A percentile compares a stretch with the other conserved stretches of the same genome.
Evolutionary conservation across 2,329 filamentous ascomycete species (phyloP).

Genomic region (Phoma sp.): DNA sequence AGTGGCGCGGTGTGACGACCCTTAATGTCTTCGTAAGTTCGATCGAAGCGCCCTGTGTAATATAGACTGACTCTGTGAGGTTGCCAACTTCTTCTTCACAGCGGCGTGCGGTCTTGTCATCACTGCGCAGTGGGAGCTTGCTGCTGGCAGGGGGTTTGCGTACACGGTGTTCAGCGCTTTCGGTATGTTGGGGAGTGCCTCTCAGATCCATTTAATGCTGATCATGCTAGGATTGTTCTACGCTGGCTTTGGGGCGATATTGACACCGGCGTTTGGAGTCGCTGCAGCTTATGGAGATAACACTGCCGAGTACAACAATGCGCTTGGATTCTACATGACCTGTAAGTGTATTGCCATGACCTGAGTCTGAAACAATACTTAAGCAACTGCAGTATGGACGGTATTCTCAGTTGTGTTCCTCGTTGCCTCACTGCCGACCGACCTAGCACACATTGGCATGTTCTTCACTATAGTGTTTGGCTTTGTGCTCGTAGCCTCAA

Average conservation of each 20-base stretch:
- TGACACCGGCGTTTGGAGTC: slow-evolving; percentile 57
- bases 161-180: slow-evolving; percentile 64
- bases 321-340: slow-evolving; percentile 58
- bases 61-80: background rate
- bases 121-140: slow-evolving; percentile 63
- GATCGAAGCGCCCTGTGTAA: too few relatives aligned
- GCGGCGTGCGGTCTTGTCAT: slow-evolving; percentile 60
- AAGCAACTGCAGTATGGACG: slow-evolving; percentile 51
- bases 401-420: slow-evolving; percentile 56
- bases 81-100: slow-evolving; percentile 63
- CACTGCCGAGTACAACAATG: slow-evolving; percentile 55
- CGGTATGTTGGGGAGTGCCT: slow-evolving; percentile 40
- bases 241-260: slow-evolving; percentile 56
- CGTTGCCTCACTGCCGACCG: slow-evolving; percentile 54
- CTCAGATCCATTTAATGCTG: background rate
- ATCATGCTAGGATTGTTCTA: slow-evolving; percentile 55
- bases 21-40: slow-evolving; percentile 55
- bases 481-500: slow-evolving; percentile 53
- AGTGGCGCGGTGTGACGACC: slow-evolving; percentile 59
- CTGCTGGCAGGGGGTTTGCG: slow-evolving; percentile 59
- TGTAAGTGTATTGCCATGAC: slow-evolving; percentile 36
- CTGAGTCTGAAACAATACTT: background rate
- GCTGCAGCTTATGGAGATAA: slow-evolving; percentile 53
- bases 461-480: slow-evolving; percentile 56
- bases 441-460: slow-evolving; percentile 57